phyloP scores from a whole-genome alignment of 2,329 filamentous ascomycete species.

The Cryphonectria naterciae region DNA sequence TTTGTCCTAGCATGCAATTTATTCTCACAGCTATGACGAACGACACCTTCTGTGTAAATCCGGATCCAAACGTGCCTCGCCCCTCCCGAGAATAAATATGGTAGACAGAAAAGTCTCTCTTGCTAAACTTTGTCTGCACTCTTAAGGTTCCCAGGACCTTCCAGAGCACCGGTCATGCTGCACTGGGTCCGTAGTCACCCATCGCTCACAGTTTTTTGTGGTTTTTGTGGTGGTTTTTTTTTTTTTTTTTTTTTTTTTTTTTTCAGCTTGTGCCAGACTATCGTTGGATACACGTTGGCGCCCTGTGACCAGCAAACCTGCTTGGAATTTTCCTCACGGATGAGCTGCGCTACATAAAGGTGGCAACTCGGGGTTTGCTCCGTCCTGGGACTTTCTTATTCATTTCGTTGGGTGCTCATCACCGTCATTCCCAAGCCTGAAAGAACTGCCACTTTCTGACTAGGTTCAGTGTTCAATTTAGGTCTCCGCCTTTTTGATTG shows the following conservation, averaged over 20 bases:
- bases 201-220: background rate
- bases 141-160: background rate
- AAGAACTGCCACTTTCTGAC: background rate
- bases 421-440: background rate
- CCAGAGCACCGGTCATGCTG: background rate
- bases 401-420: background rate
- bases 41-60: background rate
- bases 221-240: background rate
- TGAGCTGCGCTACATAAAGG: background rate
- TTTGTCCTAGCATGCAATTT: background rate
- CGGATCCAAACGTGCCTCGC: background rate
- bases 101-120: background rate
- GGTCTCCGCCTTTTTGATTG: background rate
- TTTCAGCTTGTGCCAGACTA: background rate
- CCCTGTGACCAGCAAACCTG: background rate
- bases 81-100: background rate
- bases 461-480: background rate
- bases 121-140: background rate
- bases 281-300: background rate
- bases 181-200: background rate
- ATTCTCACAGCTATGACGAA: background rate
- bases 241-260: too few relatives aligned
- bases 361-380: background rate
- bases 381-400: background rate
- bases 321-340: background rate